Base-by-base conservation (phyloP, 805 yeast genomes). In the Blastobotrys robertii region DNA sequence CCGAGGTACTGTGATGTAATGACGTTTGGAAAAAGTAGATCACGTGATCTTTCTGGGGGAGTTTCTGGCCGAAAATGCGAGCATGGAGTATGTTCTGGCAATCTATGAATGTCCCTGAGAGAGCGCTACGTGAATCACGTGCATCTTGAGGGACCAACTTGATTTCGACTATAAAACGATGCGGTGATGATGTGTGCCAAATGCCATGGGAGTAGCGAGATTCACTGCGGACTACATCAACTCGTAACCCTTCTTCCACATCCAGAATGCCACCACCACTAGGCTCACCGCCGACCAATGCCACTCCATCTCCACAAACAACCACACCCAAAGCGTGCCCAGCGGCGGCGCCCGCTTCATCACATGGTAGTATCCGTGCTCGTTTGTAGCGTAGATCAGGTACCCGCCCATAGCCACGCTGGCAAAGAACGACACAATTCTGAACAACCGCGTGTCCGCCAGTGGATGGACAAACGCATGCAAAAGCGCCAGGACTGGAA, bases 301-400 rank as follows among this genome's bases (percentile, higher is more conserved):
- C 59, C 65, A 60, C 39, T 64, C 65, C 52, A 66, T 46, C 45
- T 66, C 70, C 13, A 66, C 46, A 39, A 66, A 59, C 16, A 63
- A 49, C 68, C 69, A 66, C 7, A 63, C 57, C 58, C 65, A 60
- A 7, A 66, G 43, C 10, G 70, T 65, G 13, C 68, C 70, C 4
- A 66, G 47, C 1, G 70, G 63, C 8, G 70, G 70, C 5, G 67
- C 66, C 35, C 55, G 47, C 34, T 55, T 50, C 68, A 66, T 66
- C 14, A 61, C 56, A 2, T 63, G 58, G 48, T 55, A 60, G 53
- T 66, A 66, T 30, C 66, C 67, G 36, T 56, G 60, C 41, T 55
- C 60, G 41, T 62, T 53, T 25, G 63, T 48, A 5, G 58, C 49
- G 39, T 53, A 55, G 12, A 64, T 51, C 28, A 65, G 46, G 44